phyloP scores from a whole-genome alignment of 495 filamentous ascomycete genomes.

The Lophium mytilinum region DNA sequence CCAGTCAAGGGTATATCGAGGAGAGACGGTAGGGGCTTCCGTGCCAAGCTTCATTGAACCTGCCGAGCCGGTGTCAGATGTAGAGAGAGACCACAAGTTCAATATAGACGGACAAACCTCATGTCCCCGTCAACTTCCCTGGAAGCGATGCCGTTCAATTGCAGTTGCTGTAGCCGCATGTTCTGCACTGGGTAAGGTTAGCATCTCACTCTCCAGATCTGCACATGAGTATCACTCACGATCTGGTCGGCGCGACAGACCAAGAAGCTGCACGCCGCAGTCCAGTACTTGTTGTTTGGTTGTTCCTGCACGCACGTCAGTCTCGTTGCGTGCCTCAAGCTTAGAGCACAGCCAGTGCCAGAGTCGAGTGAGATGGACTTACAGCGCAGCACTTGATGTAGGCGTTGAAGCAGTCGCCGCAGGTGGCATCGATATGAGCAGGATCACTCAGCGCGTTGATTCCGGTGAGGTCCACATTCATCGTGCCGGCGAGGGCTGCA shows the following conservation, averaged over 20 bases:
- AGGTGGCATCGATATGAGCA: neutral
- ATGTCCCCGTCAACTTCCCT: neutral
- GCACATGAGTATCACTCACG: neutral
- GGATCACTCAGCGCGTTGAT: too few relatives aligned
- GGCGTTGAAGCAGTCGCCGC: neutral
- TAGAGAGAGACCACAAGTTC: neutral
- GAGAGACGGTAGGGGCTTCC: too few relatives aligned
- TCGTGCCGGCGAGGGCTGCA: neutral
- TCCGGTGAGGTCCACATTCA: too few relatives aligned
- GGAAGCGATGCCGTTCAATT: too few relatives aligned
- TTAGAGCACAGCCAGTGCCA: neutral
- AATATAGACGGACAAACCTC: neutral
- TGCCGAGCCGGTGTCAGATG: too few relatives aligned
- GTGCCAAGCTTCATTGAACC: too few relatives aligned
- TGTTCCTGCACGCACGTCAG: neutral
- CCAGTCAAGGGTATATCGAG: neutral
- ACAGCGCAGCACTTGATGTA: neutral
- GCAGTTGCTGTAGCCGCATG: neutral
- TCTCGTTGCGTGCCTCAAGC: neutral
- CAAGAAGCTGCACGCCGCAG: too few relatives aligned
- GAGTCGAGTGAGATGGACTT: neutral
- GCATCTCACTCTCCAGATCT: neutral
- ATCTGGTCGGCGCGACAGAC: neutral
- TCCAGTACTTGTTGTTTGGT: too few relatives aligned
- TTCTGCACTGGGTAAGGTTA: neutral